Conservation (phyloP, 257 asterid genomes). For the Capsicum baccatum region DNA sequence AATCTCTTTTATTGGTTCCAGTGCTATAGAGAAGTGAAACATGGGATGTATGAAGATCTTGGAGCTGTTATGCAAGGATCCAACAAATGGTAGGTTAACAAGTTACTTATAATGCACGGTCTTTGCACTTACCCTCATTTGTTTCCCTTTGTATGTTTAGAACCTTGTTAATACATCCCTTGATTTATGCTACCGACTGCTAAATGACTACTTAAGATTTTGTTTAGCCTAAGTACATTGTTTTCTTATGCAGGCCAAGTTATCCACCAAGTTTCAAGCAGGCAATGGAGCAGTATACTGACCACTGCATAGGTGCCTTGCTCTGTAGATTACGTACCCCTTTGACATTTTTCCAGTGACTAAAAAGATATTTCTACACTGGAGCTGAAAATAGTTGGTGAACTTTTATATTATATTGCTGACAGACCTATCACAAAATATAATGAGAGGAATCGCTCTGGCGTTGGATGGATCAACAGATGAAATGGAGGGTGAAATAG, state of each 20-base stretch:
- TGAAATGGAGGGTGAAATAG: slow-evolving; percentile 67
- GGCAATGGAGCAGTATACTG: slow-evolving; percentile 74
- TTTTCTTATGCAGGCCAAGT: slow-evolving; percentile 65
- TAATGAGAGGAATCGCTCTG: slow-evolving; percentile 88
- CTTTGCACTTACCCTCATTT: background rate
- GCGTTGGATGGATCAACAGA: slow-evolving; percentile 60
- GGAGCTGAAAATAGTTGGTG: background rate
- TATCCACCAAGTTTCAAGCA: slow-evolving; percentile 61
- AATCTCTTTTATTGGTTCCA: slow-evolving; percentile 40
- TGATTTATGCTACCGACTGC: background rate
- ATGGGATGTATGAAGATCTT: slow-evolving; percentile 76
- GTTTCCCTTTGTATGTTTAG: background rate
- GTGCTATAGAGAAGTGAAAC: slow-evolving; percentile 78
- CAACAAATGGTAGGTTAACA: slow-evolving; percentile 62
- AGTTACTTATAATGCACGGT: background rate
- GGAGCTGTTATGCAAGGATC: slow-evolving; percentile 76
- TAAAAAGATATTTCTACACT: background rate
- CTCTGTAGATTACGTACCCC: background rate
- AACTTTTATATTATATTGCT: slow-evolving; percentile 18
- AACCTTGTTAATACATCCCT: background rate
- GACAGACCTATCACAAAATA: slow-evolving; percentile 80
- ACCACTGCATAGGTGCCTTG: slow-evolving; percentile 77
- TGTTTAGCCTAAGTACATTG: background rate
- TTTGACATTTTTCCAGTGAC: background rate
- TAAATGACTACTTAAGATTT: background rate